Percentiles rank a stretch among this genome's conserved stretches.
These are phyloP conservation scores for Juglanconis sp. DNA, from an alignment of 2,329 filamentous ascomycete species.

Conservation along the genomic window DNA sequence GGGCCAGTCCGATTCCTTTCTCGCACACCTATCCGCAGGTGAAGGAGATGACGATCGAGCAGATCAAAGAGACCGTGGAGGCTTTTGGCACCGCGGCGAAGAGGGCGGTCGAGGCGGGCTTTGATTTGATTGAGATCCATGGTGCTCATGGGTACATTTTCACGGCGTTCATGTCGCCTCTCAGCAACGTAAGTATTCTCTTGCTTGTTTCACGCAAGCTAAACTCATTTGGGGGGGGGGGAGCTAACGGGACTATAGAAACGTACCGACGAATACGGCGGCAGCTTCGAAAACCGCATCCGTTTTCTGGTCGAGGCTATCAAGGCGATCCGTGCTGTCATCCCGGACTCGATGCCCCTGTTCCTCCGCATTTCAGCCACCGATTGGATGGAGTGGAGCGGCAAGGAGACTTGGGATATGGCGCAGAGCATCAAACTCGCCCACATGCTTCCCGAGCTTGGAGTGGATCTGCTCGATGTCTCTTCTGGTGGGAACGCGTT, in stretches of 20 bases:
- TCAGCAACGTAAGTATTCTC: slow-evolving; percentile 45
- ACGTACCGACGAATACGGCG: slow-evolving; percentile 64
- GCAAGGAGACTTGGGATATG: slow-evolving; percentile 60
- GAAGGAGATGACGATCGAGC: slow-evolving; percentile 63
- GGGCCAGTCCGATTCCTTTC: slow-evolving; percentile 54
- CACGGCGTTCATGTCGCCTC: slow-evolving; percentile 60
- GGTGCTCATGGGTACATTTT: slow-evolving; percentile 66
- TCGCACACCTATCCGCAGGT: slow-evolving; percentile 59
- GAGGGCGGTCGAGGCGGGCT: slow-evolving; percentile 64
- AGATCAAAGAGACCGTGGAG: slow-evolving; percentile 64
- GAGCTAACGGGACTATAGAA: slow-evolving; percentile 28
- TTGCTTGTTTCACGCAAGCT: no score
- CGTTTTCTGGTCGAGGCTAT: slow-evolving; percentile 57
- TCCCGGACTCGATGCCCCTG: slow-evolving; percentile 54
- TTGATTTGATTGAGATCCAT: slow-evolving; percentile 72
- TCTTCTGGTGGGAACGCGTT: slow-evolving; percentile 70
- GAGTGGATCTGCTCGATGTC: slow-evolving; percentile 81
- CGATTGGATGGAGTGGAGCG: slow-evolving; percentile 56
- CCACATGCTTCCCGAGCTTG: slow-evolving; percentile 64
- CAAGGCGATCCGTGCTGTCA: slow-evolving; percentile 45
- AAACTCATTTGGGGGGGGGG: not conserved
- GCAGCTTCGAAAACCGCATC: slow-evolving; percentile 63
- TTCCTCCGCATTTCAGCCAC: slow-evolving; percentile 59
- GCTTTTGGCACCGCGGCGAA: slow-evolving; percentile 58
- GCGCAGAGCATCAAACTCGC: slow-evolving; percentile 66